A percentile compares a stretch with the other conserved stretches of the same genome.
These are phyloP conservation scores for Gamsiella multidivaricata DNA, from an alignment of 192 early-diverging fungal genomes.

Conservation along the genomic window DNA sequence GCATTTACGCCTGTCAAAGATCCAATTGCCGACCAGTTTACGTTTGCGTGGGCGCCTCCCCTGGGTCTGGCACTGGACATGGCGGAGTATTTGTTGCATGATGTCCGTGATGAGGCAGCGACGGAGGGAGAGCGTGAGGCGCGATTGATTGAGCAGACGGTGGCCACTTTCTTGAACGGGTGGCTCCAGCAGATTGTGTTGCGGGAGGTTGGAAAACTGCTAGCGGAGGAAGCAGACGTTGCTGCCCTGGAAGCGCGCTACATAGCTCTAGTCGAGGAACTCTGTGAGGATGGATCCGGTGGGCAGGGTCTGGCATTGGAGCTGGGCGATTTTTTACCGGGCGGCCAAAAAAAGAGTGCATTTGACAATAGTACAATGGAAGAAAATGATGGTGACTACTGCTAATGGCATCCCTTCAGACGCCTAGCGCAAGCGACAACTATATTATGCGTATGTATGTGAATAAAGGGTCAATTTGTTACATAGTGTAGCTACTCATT, in stretches of 20 bases:
- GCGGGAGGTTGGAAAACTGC: constrained; percentile 7
- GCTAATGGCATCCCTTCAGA: too few relatives aligned
- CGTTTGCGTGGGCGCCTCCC: constrained; percentile 31
- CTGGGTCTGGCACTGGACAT: constrained; percentile 32
- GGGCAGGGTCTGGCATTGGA: constrained; percentile 39
- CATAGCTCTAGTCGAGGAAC: constrained; percentile 18
- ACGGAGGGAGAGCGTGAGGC: constrained; percentile 39
- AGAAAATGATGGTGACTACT: too few relatives aligned
- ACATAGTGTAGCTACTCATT: neutral
- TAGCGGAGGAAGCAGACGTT: constrained; percentile 27
- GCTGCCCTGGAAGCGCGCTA: constrained; percentile 12
- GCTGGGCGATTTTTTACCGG: constrained; percentile 39
- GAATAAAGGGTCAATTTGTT: neutral
- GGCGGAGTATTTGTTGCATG: constrained; percentile 39
- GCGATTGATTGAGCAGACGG: constrained; percentile 34
- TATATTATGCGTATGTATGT: neutral
- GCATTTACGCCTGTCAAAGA: constrained; percentile 20
- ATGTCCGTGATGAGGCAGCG: constrained; percentile 35
- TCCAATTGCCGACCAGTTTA: neutral
- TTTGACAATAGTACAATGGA: too few relatives aligned
- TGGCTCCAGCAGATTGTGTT: constrained; percentile 4
- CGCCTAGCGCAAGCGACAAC: neutral
- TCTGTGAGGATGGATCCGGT: constrained; percentile 43
- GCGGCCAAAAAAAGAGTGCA: too few relatives aligned
- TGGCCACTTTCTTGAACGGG: constrained; percentile 17